These are phyloP conservation scores for Citrus glauca DNA, from an alignment of 345 rosid species.

Conservation along the genomic window DNA sequence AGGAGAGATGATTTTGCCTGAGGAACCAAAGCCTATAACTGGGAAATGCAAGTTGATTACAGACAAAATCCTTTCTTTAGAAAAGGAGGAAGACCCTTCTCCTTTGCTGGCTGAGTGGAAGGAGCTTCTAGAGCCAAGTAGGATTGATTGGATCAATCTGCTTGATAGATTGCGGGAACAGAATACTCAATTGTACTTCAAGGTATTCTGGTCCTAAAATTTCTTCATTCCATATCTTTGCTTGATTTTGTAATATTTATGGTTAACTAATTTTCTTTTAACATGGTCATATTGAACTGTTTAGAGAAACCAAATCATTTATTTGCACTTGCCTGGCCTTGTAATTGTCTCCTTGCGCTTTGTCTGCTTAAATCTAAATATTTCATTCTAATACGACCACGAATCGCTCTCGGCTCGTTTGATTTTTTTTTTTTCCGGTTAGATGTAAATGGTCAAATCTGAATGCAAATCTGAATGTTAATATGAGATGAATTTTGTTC, in stretches of 20 bases:
- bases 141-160: constrained; percentile 79
- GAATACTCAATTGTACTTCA: constrained; percentile 40
- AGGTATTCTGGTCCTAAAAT: constrained; percentile 42
- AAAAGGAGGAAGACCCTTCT: constrained; percentile 69
- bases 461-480: background rate
- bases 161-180: constrained; percentile 58
- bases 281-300: background rate
- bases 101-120: constrained; percentile 63
- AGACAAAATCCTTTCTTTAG: constrained; percentile 63
- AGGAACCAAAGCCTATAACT: constrained; percentile 65
- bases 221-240: background rate
- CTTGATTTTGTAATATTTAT: background rate
- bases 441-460: background rate
- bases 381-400: background rate
- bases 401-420: background rate
- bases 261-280: background rate
- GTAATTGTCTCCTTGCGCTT: background rate
- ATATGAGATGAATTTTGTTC: background rate
- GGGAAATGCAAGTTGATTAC: constrained; percentile 67
- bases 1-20: constrained; percentile 55
- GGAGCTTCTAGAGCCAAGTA: constrained; percentile 71
- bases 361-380: background rate
- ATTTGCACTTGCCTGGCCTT: background rate
- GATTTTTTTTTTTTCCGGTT: background rate
- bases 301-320: background rate